phyloP scores from a whole-genome alignment of 306 rosid genomes.

The Cucurbita ficifolia region DNA sequence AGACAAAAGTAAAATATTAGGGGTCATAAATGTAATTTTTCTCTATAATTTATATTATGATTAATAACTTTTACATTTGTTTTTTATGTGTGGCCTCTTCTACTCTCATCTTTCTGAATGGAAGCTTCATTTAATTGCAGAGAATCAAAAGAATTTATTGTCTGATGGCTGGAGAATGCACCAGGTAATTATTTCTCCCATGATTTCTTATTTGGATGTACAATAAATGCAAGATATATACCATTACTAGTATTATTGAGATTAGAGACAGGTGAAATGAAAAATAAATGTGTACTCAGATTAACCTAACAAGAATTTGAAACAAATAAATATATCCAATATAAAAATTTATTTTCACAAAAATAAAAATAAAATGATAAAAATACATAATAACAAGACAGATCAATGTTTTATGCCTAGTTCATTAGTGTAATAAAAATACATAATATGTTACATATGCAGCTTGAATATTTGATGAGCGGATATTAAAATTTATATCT shows the following conservation, averaged over 20 bases:
- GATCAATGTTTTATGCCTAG: too few species aligned
- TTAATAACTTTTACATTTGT: neutral
- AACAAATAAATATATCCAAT: too few species aligned
- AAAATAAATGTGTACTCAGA: too few species aligned
- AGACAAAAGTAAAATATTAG: neutral
- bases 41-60: neutral
- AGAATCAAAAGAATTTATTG: conserved; percentile 78
- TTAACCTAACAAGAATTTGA: too few species aligned
- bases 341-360: too few species aligned
- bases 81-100: neutral
- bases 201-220: neutral
- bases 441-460: too few species aligned
- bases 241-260: neutral
- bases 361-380: too few species aligned
- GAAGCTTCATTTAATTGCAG: conserved; percentile 20
- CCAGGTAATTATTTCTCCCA: conserved; percentile 43
- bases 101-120: neutral
- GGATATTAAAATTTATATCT: too few species aligned
- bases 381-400: too few species aligned
- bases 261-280: too few species aligned
- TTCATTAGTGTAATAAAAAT: too few species aligned
- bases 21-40: neutral
- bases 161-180: conserved; percentile 83
- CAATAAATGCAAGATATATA: neutral
- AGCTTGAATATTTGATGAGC: too few species aligned